phyloP scores from a whole-genome alignment of 116 monocot species.

The Papilionanthe hybrid region DNA sequence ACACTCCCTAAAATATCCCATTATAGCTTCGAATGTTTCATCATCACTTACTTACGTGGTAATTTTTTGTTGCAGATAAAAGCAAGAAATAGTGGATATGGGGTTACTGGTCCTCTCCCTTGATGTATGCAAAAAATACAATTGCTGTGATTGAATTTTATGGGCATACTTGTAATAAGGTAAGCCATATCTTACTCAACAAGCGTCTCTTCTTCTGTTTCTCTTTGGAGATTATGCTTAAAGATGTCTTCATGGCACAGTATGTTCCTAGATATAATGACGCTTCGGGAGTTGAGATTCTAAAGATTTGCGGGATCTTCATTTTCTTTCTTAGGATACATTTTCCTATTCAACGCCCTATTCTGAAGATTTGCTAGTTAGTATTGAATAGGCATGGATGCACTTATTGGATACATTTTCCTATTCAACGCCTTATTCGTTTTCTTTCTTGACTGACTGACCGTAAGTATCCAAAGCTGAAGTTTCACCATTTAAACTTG shows the following conservation, averaged over 20 bases:
- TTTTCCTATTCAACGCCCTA: too few species aligned
- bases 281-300: conserved; percentile 30
- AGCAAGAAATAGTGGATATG: conserved; percentile 64
- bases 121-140: conserved; percentile 62
- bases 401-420: conserved; percentile 39
- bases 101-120: conserved; percentile 64
- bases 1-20: background rate
- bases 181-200: background rate
- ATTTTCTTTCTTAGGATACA: background rate
- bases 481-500: background rate
- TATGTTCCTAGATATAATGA: conserved; percentile 9
- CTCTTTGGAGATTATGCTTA: background rate
- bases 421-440: conserved; percentile 43
- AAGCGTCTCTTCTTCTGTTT: background rate
- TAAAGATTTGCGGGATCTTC: conserved; percentile 45
- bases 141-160: conserved; percentile 57
- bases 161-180: conserved; percentile 43
- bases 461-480: conserved; percentile 32
- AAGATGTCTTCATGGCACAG: background rate
- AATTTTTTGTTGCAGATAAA: conserved; percentile 27
- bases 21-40: background rate
- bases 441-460: conserved; percentile 32
- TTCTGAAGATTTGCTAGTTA: conserved; percentile 24
- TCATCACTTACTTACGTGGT: background rate
- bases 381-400: conserved; percentile 66